Base-by-base conservation (phyloP, 768 basidiomycete genomes). In the Clitopilus hobsonii region DNA sequence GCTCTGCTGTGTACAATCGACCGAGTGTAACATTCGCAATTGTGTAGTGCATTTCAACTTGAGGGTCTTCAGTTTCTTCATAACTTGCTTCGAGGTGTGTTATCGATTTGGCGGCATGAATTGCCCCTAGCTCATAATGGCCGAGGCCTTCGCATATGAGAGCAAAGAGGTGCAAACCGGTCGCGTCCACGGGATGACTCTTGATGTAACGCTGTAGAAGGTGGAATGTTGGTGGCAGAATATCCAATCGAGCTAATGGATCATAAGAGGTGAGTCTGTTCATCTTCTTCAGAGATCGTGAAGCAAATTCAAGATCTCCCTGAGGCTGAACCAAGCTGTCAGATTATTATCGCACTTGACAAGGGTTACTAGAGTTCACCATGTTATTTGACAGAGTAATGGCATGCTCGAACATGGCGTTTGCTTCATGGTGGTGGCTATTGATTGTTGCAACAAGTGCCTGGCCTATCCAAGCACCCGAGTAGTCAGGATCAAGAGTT, bases 381-480 rank as follows among this genome's bases (percentile, higher is more conserved):
- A 86, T 73, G 47, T 77, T 73, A 6, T 78, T 71, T 13, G 78
- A 71, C 58, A 94, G 67, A 28, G 79, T 73, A 18, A 86, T 78
- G 10, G 88, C 88, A 69, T 94, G 89, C 56, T 85, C 84, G 27
- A 94, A 79, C 55, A 97, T 67, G 3, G 85, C 76, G 18, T 75
- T 74, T 2, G 90, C 85, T 53, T 94, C 87, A 4, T 65, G 60
- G 26, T 78, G 67, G 52, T 91, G 80, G 3, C 79, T 81, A 54
- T 83, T 82, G 27, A 70, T 65, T 16, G 74, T 77, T 45, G 89
- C 89, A 38, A 91, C 76, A 23, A 92, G 68, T 3, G 82, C 89
- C 67, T 95, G 94, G 1, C 94, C 97, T 20, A 96, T 77, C 97
- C 97, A 99, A 6, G 94, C 87, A 20, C 85, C 64, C 0, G 88